These are phyloP conservation scores for Globisporangium cylindrosporum DNA, from an alignment of 352 stramenopile genomes.

Conservation along the genomic window DNA sequence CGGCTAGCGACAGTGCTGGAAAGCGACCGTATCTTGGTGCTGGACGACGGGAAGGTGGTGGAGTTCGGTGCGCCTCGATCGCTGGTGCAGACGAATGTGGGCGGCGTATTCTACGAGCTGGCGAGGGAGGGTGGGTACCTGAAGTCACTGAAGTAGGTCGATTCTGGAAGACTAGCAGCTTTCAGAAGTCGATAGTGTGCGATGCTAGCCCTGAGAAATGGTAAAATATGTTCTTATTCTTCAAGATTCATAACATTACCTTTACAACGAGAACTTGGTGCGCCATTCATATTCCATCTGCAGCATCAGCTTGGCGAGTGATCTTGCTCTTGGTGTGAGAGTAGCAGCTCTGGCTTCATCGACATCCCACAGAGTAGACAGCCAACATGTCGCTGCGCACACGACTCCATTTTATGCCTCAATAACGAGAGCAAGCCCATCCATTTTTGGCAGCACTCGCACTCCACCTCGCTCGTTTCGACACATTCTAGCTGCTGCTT, in stretches of 20 bases:
- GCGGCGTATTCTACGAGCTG: conserved; percentile 26
- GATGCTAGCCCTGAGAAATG: neutral
- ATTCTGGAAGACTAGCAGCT: neutral
- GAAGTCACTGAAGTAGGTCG: neutral
- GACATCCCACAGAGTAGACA: conserved; percentile 2
- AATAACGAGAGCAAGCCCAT: neutral
- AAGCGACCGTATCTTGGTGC: conserved; percentile 85
- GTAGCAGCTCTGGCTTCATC: conserved; percentile 4
- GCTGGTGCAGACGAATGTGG: conserved; percentile 7
- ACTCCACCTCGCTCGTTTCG: conserved; percentile 1
- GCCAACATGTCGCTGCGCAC: neutral
- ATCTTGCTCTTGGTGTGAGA: conserved; percentile 2
- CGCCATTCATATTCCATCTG: neutral
- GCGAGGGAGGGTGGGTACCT: conserved; percentile 29
- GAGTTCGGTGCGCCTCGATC: conserved; percentile 82
- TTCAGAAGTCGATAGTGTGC: neutral
- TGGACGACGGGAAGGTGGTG: conserved; percentile 78
- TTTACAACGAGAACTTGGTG: neutral
- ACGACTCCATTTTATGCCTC: conserved; percentile 4
- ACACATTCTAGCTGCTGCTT: conserved; percentile 4
- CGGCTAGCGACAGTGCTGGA: too few relatives aligned
- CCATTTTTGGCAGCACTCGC: conserved; percentile 3
- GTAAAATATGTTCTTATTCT: neutral
- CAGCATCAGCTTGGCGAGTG: neutral
- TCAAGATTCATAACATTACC: neutral